Conservation (phyloP, 495 filamentous ascomycete species). For the Aspergillus heteromorphus region DNA sequence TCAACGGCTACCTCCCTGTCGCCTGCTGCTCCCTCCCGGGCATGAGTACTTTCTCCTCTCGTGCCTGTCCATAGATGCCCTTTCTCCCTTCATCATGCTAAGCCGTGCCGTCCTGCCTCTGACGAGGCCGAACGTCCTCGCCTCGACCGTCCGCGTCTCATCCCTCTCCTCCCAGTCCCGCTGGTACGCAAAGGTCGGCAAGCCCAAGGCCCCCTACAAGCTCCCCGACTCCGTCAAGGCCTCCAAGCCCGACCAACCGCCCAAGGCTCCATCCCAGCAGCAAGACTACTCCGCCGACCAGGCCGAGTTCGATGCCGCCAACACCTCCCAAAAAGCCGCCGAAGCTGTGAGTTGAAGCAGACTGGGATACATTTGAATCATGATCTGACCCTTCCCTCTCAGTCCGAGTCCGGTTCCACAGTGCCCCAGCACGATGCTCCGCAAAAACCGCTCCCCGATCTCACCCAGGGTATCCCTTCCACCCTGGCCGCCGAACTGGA, state of each 20-base stretch:
- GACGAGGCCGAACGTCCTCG: constrained; percentile 38
- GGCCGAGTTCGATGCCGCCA: constrained; percentile 39
- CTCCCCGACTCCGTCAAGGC: constrained; percentile 34
- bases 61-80: constrained; percentile 3
- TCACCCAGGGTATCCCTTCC: constrained; percentile 87
- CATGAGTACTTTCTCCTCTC: constrained; percentile 27
- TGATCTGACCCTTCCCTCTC: constrained; percentile 13
- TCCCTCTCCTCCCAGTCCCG: constrained; percentile 34
- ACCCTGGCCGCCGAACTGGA: constrained; percentile 69
- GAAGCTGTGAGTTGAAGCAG: constrained; percentile 24
- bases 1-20: background rate
- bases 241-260: constrained; percentile 20
- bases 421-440: constrained; percentile 21
- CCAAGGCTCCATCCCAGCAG: constrained; percentile 18
- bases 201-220: constrained; percentile 42
- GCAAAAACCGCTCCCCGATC: constrained; percentile 65
- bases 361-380: background rate
- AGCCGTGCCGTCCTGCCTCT: constrained; percentile 43
- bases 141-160: constrained; percentile 33
- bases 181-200: constrained; percentile 44
- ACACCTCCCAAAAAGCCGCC: constrained; percentile 25
- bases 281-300: constrained; percentile 37
- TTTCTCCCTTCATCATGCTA: constrained; percentile 29
- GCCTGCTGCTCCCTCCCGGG: constrained; percentile 5
- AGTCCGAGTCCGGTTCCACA: constrained; percentile 28